Base-by-base conservation (phyloP, 805 yeast species). In the Ogataea trehalophila region DNA sequence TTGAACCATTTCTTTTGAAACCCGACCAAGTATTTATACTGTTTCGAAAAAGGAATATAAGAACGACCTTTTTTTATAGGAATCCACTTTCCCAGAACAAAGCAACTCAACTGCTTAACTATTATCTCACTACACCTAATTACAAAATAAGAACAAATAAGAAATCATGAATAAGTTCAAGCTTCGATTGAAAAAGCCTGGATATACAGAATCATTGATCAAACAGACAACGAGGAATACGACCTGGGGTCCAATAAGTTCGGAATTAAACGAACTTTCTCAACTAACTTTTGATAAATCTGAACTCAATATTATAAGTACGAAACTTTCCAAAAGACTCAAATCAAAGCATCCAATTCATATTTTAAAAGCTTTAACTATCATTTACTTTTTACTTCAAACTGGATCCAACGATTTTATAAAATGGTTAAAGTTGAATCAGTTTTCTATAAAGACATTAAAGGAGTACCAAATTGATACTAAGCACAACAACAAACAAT, bases 331-430 rank as follows among this genome's bases (percentile, higher is more conserved):
- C 17, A 77, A 72, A 53, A 61, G 79, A 41, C 52, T 81, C 4
- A 59, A 59, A 15, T 33, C 62, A 13, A 66, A 60, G 33, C 65
- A 68, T 41, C 66, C 76, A 55, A 54, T 71, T 9, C 71, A 67
- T 33, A 56, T 78, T 0, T 56, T 79, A 44, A 81, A 81, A 57
- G 71, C 79, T 2, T 59, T 80, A 16, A 77, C 85, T 0, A 72
- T 81, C 14, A 65, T 79, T 3, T 67, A 75, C 33, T 80, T 76
- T 49, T 55, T 79, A 33, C 52, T 80, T 17, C 74, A 79, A 48
- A 75, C 78, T 36, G 86, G 86, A 0, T 76, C 84, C 0, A 60
- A 58, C 26, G 76, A 69, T 16, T 80, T 79, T 58, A 66, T 74
- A 13, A 51, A 62, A 5, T 80, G 84, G 81, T 53, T 72, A 48